phyloP scores from a whole-genome alignment of 148 eudicot species.

The Simmondsia chinensis region DNA sequence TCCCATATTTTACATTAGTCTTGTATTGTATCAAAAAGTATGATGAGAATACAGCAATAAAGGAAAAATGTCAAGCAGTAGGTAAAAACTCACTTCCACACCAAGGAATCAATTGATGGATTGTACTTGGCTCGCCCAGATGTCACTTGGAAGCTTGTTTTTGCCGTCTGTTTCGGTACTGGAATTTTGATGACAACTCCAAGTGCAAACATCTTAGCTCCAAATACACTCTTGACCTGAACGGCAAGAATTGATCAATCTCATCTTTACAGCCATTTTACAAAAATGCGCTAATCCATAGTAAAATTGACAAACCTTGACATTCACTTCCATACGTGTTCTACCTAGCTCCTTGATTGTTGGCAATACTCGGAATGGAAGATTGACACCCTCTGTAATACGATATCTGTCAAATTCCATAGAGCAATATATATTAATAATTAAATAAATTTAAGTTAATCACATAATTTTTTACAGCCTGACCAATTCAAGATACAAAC shows the following conservation, averaged over 20 bases:
- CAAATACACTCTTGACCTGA: conserved; percentile 98
- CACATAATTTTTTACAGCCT: no score
- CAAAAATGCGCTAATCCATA: no score
- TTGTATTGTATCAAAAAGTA: neutral
- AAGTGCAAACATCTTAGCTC: conserved; percentile 98
- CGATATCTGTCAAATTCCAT: conserved; percentile 53
- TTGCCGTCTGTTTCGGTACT: conserved; percentile 98
- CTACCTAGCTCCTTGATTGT: conserved; percentile 96
- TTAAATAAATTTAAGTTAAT: neutral
- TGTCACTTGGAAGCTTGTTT: conserved; percentile 97
- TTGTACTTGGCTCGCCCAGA: conserved; percentile 95
- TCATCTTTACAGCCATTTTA: no score
- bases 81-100: conserved; percentile 87
- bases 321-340: conserved; percentile 99
- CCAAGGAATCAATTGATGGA: conserved; percentile 88
- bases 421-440: neutral
- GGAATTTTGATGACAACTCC: conserved; percentile 96
- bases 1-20: neutral
- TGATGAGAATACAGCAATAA: neutral
- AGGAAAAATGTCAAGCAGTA: conserved; percentile 1
- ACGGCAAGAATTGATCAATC: conserved; percentile 5
- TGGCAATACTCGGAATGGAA: conserved; percentile 95
- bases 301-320: conserved; percentile 61
- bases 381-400: conserved; percentile 98
- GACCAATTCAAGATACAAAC: no score